Conservation (phyloP, 78 protist species). For the Mantamonas sphyraenae region DNA sequence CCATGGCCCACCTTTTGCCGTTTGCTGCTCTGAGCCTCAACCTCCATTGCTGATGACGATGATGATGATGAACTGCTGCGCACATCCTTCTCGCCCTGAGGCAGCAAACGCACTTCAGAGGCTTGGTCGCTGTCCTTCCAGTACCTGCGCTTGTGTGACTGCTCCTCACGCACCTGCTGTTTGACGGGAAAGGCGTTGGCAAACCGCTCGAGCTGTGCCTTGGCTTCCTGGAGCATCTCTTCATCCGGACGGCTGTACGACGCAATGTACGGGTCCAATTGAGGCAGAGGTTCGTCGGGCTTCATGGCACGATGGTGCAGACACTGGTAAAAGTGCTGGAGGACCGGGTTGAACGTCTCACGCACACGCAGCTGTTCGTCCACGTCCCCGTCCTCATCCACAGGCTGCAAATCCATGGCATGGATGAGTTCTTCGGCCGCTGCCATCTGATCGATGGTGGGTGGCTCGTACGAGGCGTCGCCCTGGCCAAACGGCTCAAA, state of each 20-base stretch:
- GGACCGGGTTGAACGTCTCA: slow-evolving; percentile 13
- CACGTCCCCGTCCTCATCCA: slow-evolving; percentile 14
- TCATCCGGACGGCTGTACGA: neutral
- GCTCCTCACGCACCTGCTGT: no score
- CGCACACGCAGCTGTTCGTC: neutral
- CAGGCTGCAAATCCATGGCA: slow-evolving; percentile 1
- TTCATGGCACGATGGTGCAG: neutral
- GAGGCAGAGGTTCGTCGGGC: slow-evolving; percentile 17
- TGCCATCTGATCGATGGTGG: neutral
- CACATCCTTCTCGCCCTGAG: no score
- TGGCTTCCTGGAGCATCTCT: neutral
- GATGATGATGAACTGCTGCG: no score
- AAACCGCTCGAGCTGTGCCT: neutral
- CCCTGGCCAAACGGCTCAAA: neutral
- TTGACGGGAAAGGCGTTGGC: neutral
- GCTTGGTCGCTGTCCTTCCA: no score
- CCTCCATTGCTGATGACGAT: no score
- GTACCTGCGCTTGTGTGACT: no score
- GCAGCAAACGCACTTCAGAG: no score
- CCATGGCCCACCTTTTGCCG: neutral
- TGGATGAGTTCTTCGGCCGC: slow-evolving; percentile 22
- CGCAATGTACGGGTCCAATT: slow-evolving; percentile 6
- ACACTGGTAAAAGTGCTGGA: slow-evolving; percentile 20
- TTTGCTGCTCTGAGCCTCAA: neutral
- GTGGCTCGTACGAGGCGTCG: neutral